Conservation (phyloP, 192 early-diverging fungal genomes). For the Funneliformis geosporum region DNA sequence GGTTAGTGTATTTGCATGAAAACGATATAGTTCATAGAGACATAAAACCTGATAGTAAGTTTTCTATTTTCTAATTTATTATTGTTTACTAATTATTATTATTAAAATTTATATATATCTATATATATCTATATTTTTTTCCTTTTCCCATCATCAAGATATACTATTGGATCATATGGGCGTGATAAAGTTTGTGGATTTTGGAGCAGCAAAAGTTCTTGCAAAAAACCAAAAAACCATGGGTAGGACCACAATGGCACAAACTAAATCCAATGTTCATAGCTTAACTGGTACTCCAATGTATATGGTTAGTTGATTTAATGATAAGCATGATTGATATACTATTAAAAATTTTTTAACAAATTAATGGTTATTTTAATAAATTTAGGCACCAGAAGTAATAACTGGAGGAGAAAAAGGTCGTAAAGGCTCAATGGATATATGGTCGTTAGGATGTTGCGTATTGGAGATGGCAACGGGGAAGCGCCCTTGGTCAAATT, state of each 20-base stretch:
- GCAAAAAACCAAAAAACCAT: slow-evolving; percentile 72
- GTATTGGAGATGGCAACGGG: slow-evolving; percentile 91
- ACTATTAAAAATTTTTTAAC: background rate
- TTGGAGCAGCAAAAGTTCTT: slow-evolving; percentile 88
- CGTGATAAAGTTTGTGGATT: slow-evolving; percentile 83
- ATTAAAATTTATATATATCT: slow-evolving; percentile 6
- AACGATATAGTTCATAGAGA: slow-evolving; percentile 89
- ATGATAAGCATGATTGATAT: background rate
- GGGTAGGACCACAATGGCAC: slow-evolving; percentile 42
- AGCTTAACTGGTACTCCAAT: slow-evolving; percentile 63
- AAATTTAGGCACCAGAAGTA: slow-evolving; percentile 67
- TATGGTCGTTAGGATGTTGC: slow-evolving; percentile 91
- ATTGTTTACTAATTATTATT: no score
- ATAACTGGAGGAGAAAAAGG: slow-evolving; percentile 77
- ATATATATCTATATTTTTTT: no score
- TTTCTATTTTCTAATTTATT: background rate
- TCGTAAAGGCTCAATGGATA: slow-evolving; percentile 82
- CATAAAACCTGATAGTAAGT: slow-evolving; percentile 80
- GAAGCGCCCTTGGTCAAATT: slow-evolving; percentile 79
- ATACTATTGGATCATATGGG: slow-evolving; percentile 78
- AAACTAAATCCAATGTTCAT: slow-evolving; percentile 57
- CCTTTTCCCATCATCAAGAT: slow-evolving; percentile 46
- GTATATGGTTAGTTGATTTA: slow-evolving; percentile 54
- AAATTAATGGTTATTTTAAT: background rate
- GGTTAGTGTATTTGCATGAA: slow-evolving; percentile 81